These are phyloP conservation scores for Candida nonsorbophila DNA, from an alignment of 805 yeast species.

Conservation along the genomic window DNA sequence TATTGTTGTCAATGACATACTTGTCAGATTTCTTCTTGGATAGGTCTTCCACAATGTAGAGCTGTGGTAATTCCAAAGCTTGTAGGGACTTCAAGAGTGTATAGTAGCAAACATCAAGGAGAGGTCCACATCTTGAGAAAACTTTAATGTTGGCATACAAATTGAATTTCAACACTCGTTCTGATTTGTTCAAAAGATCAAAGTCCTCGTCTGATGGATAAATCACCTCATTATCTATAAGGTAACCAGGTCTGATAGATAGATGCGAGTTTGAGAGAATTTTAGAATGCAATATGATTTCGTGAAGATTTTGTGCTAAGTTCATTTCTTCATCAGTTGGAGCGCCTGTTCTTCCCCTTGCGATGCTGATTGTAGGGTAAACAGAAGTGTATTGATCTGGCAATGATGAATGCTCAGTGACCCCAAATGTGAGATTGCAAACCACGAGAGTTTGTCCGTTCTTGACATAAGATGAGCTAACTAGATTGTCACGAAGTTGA, in stretches of 20 bases:
- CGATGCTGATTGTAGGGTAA: constrained; percentile 72
- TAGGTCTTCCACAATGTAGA: constrained; percentile 67
- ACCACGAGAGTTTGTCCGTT: constrained; percentile 10
- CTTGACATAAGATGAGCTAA: constrained; percentile 7
- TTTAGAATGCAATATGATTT: constrained; percentile 53
- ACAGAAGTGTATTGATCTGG: constrained; percentile 29
- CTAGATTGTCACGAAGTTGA: constrained; percentile 13
- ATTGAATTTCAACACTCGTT: constrained; percentile 34
- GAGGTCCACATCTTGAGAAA: constrained; percentile 76
- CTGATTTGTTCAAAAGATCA: constrained; percentile 15
- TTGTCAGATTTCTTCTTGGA: no score
- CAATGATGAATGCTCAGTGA: constrained; percentile 3
- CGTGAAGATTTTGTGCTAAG: constrained; percentile 59
- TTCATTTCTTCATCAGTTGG: constrained; percentile 86
- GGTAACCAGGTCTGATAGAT: constrained; percentile 20
- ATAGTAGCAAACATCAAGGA: constrained; percentile 71
- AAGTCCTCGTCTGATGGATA: constrained; percentile 8
- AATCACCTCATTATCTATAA: constrained; percentile 13
- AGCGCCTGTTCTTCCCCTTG: constrained; percentile 71
- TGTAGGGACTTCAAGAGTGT: constrained; percentile 60
- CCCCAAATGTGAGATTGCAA: constrained; percentile 5
- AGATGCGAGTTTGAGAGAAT: constrained; percentile 34
- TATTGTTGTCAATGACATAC: no score
- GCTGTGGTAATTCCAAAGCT: constrained; percentile 57
- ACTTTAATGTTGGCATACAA: constrained; percentile 72